These are phyloP conservation scores for Nitzschia palea DNA, from an alignment of 108 stramenopile species.

Conservation along the genomic window DNA sequence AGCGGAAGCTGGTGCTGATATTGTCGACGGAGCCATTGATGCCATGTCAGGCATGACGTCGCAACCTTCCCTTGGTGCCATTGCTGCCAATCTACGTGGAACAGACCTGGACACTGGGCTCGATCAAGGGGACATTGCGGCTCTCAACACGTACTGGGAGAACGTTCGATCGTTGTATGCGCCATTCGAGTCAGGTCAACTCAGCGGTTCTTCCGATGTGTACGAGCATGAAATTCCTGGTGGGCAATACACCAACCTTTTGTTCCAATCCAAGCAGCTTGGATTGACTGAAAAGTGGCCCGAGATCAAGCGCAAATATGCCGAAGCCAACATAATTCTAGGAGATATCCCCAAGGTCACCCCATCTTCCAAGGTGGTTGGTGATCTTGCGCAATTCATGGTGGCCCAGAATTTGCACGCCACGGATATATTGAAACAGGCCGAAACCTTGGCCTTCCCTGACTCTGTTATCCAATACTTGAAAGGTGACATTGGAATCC, in stretches of 20 bases:
- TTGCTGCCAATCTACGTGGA: slow-evolving; percentile 76
- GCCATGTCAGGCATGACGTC: slow-evolving; percentile 92
- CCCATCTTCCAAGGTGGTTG: slow-evolving; percentile 92
- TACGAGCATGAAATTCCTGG: slow-evolving; percentile 97
- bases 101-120: slow-evolving; percentile 86
- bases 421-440: slow-evolving; percentile 79
- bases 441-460: slow-evolving; percentile 89
- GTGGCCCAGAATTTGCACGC: slow-evolving; percentile 87
- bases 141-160: slow-evolving; percentile 88
- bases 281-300: slow-evolving; percentile 91
- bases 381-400: slow-evolving; percentile 96
- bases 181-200: slow-evolving; percentile 93
- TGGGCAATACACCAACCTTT: slow-evolving; percentile 95
- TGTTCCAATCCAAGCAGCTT: slow-evolving; percentile 92
- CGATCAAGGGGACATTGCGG: slow-evolving; percentile 50
- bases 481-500: slow-evolving; percentile 86
- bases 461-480: slow-evolving; percentile 91
- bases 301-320: slow-evolving; percentile 87
- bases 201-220: slow-evolving; percentile 87
- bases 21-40: slow-evolving; percentile 89
- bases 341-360: slow-evolving; percentile 98
- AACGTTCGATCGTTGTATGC: slow-evolving; percentile 83
- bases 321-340: slow-evolving; percentile 87
- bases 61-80: slow-evolving; percentile 91
- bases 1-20: slow-evolving; percentile 90